Conservation (phyloP, 2,329 filamentous ascomycete genomes). For the Diaporthe humulicola region DNA sequence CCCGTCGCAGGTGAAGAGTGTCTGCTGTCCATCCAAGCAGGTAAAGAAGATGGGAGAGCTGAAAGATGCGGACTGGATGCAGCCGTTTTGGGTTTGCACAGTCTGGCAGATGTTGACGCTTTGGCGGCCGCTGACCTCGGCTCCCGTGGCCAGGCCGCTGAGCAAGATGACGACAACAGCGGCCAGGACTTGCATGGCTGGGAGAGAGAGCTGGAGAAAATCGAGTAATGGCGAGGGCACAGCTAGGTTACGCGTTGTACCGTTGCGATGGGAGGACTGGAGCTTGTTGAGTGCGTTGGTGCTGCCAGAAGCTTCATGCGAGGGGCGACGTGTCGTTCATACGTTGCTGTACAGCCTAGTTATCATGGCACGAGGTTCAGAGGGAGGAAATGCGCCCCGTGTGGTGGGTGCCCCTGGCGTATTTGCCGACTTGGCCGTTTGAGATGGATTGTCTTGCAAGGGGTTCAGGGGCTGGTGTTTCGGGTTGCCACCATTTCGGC, state of each 20-base stretch:
- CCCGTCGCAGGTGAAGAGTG: slow-evolving; percentile 31
- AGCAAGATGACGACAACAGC: slow-evolving; percentile 1
- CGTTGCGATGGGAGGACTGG: background rate
- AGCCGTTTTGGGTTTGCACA: slow-evolving; percentile 27
- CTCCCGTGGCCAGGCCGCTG: slow-evolving; percentile 11
- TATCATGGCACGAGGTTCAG: background rate
- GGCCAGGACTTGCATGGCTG: background rate
- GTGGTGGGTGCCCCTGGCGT: background rate
- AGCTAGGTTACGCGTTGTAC: background rate
- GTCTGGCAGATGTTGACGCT: slow-evolving; percentile 26
- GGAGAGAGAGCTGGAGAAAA: background rate
- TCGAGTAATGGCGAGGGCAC: background rate
- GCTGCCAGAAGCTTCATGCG: background rate
- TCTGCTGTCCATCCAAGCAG: slow-evolving; percentile 21
- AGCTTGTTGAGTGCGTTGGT: background rate
- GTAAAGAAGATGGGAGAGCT: slow-evolving; percentile 31
- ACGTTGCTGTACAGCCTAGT: background rate
- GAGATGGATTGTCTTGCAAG: slow-evolving; percentile 8
- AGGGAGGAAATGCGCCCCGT: background rate
- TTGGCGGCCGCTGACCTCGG: background rate
- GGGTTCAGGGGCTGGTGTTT: slow-evolving; percentile 26
- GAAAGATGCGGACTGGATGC: slow-evolving; percentile 30
- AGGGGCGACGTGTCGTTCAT: background rate
- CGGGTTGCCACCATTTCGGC: slow-evolving; percentile 16
- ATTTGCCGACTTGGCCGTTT: slow-evolving; percentile 32